Evolutionary conservation across 805 yeast species (phyloP), one percentile per base, ranked within the genome.

Genomic region (Sugiyamaella smithiae): DNA sequence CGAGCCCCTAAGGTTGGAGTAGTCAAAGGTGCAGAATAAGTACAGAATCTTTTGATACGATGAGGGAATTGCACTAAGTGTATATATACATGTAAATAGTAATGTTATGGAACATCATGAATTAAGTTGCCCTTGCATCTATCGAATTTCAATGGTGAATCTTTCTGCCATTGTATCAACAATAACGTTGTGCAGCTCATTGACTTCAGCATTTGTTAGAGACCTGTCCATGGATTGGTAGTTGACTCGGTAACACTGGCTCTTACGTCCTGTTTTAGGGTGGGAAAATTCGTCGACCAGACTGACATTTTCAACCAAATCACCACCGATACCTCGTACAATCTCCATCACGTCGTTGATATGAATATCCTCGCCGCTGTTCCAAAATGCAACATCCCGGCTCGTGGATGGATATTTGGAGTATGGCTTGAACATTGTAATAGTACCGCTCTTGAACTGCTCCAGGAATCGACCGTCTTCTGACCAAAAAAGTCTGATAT

Each of bases 1-100:
- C 81, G 97, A 71, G 95, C 97, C 26, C 96, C 97, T 51, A 89
- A 89, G 76, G 97, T 89, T 57, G 97, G 97, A 59, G 80, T 89
- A 62, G 97, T 89, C 57, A 87, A 85, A 72, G 79, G 69, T 47
- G 59, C 61, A 11, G 74, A 72, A 35, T 66, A 66, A 59, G n/a
- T n/a, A n/a, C n/a, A n/a, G n/a, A n/a, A 8, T 12, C 31, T 19
- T 11, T 16, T 9, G 14, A 12, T 22, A 8, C 17, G n/a, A n/a
- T n/a, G n/a, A n/a, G n/a, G n/a, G n/a, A n/a, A n/a, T n/a, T n/a
- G n/a, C 8, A 17, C 19, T 41, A 16, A 33, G 35, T 28, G 28
- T 33, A 45, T 49, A 41, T 37, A n/a, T 41, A 19, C 6, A 28
- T 41, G 45, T 41, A 38, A 20, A 38, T 38, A 38, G 42, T 37